A percentile compares a stretch with the other conserved stretches of the same genome.
Evolutionary conservation across 164 flowering plant genomes (phyloP).

Genomic region (Paratinospora sagittata): DNA sequence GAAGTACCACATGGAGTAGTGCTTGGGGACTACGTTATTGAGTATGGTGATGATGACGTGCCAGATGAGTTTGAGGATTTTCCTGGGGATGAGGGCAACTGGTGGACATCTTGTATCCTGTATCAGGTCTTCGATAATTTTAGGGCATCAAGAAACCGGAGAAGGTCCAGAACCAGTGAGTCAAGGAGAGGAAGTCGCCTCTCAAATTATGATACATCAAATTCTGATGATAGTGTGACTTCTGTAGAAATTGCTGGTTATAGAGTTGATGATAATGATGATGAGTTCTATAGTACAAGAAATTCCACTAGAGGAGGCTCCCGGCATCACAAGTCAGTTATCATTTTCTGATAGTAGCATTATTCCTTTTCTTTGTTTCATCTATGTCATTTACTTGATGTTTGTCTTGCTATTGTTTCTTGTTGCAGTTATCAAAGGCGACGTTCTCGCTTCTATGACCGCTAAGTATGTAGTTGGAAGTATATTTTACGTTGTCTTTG

Average conservation of each 20-base stretch:
- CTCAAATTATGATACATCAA: conserved; percentile 57
- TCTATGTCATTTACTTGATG: neutral
- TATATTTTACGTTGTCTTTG: too few species aligned
- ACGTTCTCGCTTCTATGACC: conserved; percentile 65
- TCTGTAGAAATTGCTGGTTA: conserved; percentile 56
- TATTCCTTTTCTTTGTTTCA: neutral
- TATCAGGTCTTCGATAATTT: conserved; percentile 84
- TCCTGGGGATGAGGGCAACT: conserved; percentile 79
- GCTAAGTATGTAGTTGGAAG: too few species aligned
- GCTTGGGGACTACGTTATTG: conserved; percentile 90
- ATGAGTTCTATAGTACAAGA: conserved; percentile 46
- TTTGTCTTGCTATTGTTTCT: neutral
- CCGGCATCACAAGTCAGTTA: conserved; percentile 58
- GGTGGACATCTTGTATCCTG: conserved; percentile 95
- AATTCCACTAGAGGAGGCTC: conserved; percentile 40
- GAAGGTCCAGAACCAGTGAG: conserved; percentile 56
- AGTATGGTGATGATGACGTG: conserved; percentile 75
- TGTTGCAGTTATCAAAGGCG: conserved; percentile 52
- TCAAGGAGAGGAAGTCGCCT: conserved; percentile 60
- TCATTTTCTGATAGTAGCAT: neutral
- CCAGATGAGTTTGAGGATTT: conserved; percentile 85
- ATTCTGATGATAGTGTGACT: conserved; percentile 78
- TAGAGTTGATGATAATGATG: conserved; percentile 58
- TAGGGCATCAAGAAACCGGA: conserved; percentile 72
- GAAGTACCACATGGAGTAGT: conserved; percentile 91